phyloP scores from a whole-genome alignment of 768 basidiomycete species.

The Serendipita sp. region DNA sequence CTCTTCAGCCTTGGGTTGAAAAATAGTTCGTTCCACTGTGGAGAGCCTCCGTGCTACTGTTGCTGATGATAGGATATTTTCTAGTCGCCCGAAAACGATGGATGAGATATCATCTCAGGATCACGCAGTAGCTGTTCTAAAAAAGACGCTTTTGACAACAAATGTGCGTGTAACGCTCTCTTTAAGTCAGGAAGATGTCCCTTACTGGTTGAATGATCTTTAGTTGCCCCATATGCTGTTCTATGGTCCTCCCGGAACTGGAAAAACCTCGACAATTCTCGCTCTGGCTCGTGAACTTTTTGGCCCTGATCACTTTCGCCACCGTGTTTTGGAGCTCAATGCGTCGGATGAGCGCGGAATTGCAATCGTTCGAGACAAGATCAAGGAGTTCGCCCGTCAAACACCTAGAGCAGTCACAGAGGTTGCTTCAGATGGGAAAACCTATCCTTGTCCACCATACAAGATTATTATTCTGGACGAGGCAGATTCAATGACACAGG shows the following conservation, averaged over 20 bases:
- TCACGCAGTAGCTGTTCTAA: conserved; percentile 81
- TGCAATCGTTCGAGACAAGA: conserved; percentile 89
- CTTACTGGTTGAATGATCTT: not conserved
- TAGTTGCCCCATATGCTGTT: conserved; percentile 99
- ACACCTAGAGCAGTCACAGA: conserved; percentile 61
- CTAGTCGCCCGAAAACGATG: conserved; percentile 89
- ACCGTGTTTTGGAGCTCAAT: conserved; percentile 89
- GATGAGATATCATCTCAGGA: conserved; percentile 97
- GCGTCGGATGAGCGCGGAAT: conserved; percentile 99
- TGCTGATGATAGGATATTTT: not conserved
- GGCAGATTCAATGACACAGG: conserved; percentile 99
- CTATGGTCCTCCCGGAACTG: conserved; percentile 97
- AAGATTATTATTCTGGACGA: conserved; percentile 98
- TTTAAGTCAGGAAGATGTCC: not conserved
- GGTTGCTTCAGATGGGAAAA: conserved; percentile 47
- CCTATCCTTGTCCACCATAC: conserved; percentile 92
- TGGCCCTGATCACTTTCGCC: conserved; percentile 88
- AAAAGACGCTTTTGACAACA: conserved; percentile 77
- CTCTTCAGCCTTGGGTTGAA: conserved; percentile 89
- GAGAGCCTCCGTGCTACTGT: not conserved
- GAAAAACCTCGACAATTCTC: conserved; percentile 96
- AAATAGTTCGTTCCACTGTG: conserved; percentile 56
- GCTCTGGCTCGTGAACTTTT: conserved; percentile 87
- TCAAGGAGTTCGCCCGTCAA: conserved; percentile 93
- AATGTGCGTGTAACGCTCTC: conserved; percentile 40